These are phyloP conservation scores for Punica granatum DNA, from an alignment of 345 rosid genomes.

Conservation along the genomic window DNA sequence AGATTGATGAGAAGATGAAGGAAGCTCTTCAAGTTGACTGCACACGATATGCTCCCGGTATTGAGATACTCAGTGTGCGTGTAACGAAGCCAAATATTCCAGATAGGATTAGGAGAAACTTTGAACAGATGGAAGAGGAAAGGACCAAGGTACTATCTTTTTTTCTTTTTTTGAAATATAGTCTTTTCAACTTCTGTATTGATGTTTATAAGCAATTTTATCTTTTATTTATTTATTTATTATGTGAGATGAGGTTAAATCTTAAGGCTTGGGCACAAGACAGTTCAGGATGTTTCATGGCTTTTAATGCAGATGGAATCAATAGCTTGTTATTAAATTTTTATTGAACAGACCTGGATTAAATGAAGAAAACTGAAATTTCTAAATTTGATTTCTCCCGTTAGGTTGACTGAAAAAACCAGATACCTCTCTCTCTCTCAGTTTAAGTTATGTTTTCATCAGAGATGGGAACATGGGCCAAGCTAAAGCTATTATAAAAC, in stretches of 20 bases:
- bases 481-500: background rate
- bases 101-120: slow-evolving; percentile 65
- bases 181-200: background rate
- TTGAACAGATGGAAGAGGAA: slow-evolving; percentile 92
- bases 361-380: background rate
- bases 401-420: background rate
- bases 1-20: slow-evolving; percentile 97
- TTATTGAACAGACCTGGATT: background rate
- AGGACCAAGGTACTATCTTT: slow-evolving; percentile 62
- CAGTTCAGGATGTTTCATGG: background rate
- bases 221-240: background rate
- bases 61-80: slow-evolving; percentile 82
- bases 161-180: background rate
- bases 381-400: no score
- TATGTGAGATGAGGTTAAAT: background rate
- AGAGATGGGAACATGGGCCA: background rate
- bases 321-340: background rate
- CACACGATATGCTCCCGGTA: slow-evolving; percentile 87
- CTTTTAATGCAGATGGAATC: background rate
- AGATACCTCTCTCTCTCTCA: background rate
- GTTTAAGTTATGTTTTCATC: background rate
- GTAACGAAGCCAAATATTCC: slow-evolving; percentile 91
- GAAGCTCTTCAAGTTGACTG: slow-evolving; percentile 92
- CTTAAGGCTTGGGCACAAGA: background rate
- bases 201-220: background rate